Base-by-base conservation (phyloP, 805 yeast genomes). In the Sugiyamaella marilandica region DNA sequence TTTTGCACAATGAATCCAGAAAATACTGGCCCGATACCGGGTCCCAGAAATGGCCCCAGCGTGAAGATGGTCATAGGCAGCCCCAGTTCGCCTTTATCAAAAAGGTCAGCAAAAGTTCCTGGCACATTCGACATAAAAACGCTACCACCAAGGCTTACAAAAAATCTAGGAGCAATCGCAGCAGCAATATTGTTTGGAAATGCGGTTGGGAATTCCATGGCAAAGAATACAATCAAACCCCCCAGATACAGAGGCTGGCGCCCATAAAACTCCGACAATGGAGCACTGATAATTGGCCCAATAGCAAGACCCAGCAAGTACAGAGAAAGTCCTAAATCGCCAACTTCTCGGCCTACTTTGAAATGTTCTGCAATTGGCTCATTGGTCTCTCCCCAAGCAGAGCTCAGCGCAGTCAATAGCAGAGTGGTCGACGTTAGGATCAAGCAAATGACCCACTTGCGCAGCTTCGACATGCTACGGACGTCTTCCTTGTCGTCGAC, bases 101-200 rank as follows among this genome's bases (percentile, higher is more conserved):
- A 89, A 46, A 88, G 69, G 69, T 89, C 96, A 51, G 83, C 72
- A 56, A 89, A 80, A 4, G 94, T 83, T 57, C 96, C 97, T 50
- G 91, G 89, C 10, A 89, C 92, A 58, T 87, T 81, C 9, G 95
- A 84, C 70, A 89, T 74, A 1, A 91, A 89, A 2, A 94, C 95
- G 1, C 91, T 82, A 1, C 94, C 88, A 47, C 84, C 76, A 29
- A 84, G 74, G 0, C 95, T 95, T 18, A 85, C 74, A 61, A 89
- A 79, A 63, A 86, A 85, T 60, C 96, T 71, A 44, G 87, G 72
- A 4, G 89, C 83, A 46, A 88, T 70, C 36, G 61, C 53, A 2
- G 61, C 49, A 9, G 55, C 55, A 19, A 66, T 53, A 45, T 63
- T 63, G 8, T 41, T 47, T 1, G 62, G 64, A 19, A 78, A 77